These are phyloP conservation scores for Neodidymelliopsis sp. DNA, from an alignment of 2,329 filamentous ascomycete species.

Conservation along the genomic window DNA sequence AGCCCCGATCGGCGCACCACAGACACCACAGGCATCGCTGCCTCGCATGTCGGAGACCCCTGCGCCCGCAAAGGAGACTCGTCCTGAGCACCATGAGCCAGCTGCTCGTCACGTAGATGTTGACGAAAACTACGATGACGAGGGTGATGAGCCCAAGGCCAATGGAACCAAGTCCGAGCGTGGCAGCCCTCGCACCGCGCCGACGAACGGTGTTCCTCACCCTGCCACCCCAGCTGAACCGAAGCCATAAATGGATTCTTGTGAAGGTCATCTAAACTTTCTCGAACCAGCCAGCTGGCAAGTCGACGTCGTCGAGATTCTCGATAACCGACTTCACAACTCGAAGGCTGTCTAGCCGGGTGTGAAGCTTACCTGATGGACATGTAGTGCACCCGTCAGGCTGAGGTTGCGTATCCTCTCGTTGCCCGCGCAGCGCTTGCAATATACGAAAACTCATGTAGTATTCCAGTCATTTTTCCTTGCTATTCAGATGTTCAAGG, in stretches of 20 bases:
- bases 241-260: constrained; percentile 44
- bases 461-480: constrained; percentile 4
- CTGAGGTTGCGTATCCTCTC: too few species aligned
- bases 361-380: too few species aligned
- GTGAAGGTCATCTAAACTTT: too few species aligned
- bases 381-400: too few species aligned
- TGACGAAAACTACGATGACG: constrained; percentile 97
- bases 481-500: constrained; percentile 2
- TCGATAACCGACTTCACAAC: too few species aligned
- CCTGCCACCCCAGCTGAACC: constrained; percentile 47
- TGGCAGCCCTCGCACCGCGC: constrained; percentile 51
- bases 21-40: constrained; percentile 52
- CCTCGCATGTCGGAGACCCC: constrained; percentile 59
- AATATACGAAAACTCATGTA: neutral
- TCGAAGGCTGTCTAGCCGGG: too few species aligned
- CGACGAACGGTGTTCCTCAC: constrained; percentile 45
- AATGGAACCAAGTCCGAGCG: constrained; percentile 53
- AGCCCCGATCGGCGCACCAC: constrained; percentile 54
- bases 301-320: too few species aligned
- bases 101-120: constrained; percentile 96
- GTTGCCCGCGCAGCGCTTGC: too few species aligned
- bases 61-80: constrained; percentile 26
- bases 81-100: constrained; percentile 70
- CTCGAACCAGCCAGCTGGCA: too few species aligned
- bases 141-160: constrained; percentile 80